Evolutionary conservation across 805 yeast species (phyloP), one percentile per base, ranked within the genome.

Genomic region (Nakazawaea wickerhamii): DNA sequence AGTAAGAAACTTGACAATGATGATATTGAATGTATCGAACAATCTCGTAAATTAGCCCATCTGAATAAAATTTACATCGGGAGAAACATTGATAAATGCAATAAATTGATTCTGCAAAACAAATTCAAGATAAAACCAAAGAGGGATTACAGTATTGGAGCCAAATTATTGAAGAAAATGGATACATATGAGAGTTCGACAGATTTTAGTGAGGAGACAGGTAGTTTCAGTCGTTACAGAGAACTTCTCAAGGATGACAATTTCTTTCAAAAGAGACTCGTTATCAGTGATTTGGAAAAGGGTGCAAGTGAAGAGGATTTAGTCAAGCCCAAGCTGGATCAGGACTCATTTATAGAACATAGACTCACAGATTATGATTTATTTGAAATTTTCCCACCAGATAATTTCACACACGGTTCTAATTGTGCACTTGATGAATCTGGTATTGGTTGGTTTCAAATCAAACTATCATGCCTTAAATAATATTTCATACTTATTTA

Each of bases 11-110:
- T 38, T 10, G 28, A 37, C 4, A 11, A 36, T 5, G 34, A 27
- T 1, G 46, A 45, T 8, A 49, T 47, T 3, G 10, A 17, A 15
- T 35, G 9, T 25, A 14, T 15, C 15, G n/a, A 25, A 14, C 38
- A 35, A 15, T 48, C 19, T 36, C 44, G 44, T 49, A 48, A 31
- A 53, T 54, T 17, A 52, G 37, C 22, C 57, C 54, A 26, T 26
- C 33, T 17, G 47, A 59, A 34, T 30, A 36, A 44, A 51, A 53
- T 44, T 58, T 55, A 47, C 55, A 55, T 44, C 32, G 35, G 34
- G 7, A 23, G 42, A 30, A 30, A 38, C 13, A 38, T 28, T 1
- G 23, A 30, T 7, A 25, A 18, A 11, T 38, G 36, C 23, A 17
- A 35, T 9, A 25, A 35, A 23, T 19, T 23, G 19, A 35, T 35